Conservation (phyloP, 169 alveolate species). For the Hepatocystis sp. region DNA sequence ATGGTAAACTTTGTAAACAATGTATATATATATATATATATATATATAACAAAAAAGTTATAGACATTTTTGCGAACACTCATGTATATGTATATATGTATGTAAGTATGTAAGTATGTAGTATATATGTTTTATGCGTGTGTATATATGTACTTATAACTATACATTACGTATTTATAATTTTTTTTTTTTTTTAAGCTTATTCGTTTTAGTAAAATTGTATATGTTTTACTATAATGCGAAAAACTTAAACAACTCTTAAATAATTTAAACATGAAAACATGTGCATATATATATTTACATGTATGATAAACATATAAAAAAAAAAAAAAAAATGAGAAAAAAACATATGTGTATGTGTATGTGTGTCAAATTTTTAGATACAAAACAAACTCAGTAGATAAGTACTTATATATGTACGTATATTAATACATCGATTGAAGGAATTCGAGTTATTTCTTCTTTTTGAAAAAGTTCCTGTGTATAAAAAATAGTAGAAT, state of each 20-base stretch:
- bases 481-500: not conserved
- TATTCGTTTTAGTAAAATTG: conserved; percentile 21
- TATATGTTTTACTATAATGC: not conserved
- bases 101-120: not conserved
- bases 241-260: conserved; percentile 13
- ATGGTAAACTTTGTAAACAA: too few relatives aligned
- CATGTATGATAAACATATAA: not conserved
- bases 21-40: too few relatives aligned
- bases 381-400: not conserved
- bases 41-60: too few relatives aligned
- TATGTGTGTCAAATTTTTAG: not conserved
- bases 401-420: too few relatives aligned
- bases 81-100: too few relatives aligned
- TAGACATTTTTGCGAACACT: too few relatives aligned
- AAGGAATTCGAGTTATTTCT: conserved; percentile 1
- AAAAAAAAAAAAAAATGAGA: not conserved
- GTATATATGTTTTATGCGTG: not conserved
- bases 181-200: conserved; percentile 13
- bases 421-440: too few relatives aligned
- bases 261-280: not conserved
- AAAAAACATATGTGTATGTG: conserved; percentile 6
- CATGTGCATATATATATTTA: too few relatives aligned
- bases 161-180: conserved; percentile 1
- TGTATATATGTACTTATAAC: not conserved
- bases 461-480: conserved; percentile 55